Percentiles rank a stretch among this genome's conserved stretches.
Conservation (phyloP, 306 rosid genomes). For the Quercus alba region DNA sequence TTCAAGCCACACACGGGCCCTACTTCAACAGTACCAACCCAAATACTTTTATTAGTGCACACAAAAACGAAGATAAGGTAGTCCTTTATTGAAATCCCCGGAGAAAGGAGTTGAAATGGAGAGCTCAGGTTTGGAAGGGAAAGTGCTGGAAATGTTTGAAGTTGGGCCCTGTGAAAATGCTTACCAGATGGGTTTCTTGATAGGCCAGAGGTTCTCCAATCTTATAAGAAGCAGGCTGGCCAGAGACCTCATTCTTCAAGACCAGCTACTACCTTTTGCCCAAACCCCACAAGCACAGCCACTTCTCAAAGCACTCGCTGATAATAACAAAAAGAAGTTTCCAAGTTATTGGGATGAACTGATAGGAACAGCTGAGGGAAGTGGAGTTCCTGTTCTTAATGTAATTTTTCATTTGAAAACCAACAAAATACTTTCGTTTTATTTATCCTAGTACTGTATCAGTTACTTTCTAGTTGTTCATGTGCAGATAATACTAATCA, state of each 20-base stretch:
- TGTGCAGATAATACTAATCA: slow-evolving; percentile 64
- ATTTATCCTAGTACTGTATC: not conserved
- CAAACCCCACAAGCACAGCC: slow-evolving; percentile 43
- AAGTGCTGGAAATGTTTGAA: slow-evolving; percentile 41
- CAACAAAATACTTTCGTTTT: not conserved
- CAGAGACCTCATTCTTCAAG: slow-evolving; percentile 55
- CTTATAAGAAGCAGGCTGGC: slow-evolving; percentile 48
- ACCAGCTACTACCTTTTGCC: slow-evolving; percentile 68
- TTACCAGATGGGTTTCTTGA: slow-evolving; percentile 54
- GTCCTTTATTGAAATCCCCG: not conserved
- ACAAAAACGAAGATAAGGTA: slow-evolving; percentile 3
- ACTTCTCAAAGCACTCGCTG: slow-evolving; percentile 47
- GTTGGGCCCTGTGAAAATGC: slow-evolving; percentile 47
- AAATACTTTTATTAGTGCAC: not conserved
- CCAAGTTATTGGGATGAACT: slow-evolving; percentile 76
- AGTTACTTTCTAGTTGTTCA: slow-evolving; percentile 2
- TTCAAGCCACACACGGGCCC: too few relatives aligned
- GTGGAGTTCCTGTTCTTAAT: slow-evolving; percentile 64
- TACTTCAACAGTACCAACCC: too few relatives aligned
- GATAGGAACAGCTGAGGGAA: slow-evolving; percentile 64
- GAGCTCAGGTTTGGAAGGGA: slow-evolving; percentile 14
- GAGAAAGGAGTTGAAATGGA: not conserved
- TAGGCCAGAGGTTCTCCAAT: slow-evolving; percentile 62
- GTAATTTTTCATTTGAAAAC: slow-evolving; percentile 26
- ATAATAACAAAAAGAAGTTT: slow-evolving; percentile 46